Percentiles rank a stretch among this genome's conserved stretches.
Conservation (phyloP, 129 eudicot species). For the Flaveria trinervia region DNA sequence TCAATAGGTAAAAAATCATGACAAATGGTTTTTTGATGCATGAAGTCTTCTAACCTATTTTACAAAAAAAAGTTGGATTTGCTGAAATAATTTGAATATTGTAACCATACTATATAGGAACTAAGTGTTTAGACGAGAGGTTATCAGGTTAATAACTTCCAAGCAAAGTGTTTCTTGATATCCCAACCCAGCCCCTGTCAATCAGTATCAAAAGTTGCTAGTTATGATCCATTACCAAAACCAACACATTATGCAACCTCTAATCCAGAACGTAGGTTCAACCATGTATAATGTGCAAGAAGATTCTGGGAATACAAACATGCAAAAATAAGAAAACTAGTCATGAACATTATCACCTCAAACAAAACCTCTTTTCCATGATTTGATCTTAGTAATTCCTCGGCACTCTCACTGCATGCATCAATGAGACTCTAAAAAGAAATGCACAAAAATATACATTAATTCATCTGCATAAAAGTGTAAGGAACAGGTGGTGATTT, state of each 20-base stretch:
- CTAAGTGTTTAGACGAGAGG: background rate
- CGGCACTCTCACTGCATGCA: conserved; percentile 64
- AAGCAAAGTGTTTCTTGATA: background rate
- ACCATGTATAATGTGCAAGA: background rate
- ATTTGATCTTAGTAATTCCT: conserved; percentile 70
- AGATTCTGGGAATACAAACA: background rate
- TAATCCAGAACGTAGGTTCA: background rate
- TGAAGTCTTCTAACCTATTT: background rate
- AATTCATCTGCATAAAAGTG: background rate
- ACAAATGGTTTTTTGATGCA: background rate
- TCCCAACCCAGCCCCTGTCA: background rate
- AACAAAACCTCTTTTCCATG: conserved; percentile 79
- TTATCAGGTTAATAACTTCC: background rate
- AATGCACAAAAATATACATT: conserved; percentile 12
- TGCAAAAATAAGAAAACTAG: background rate
- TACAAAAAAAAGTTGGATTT: background rate
- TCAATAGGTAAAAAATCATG: background rate
- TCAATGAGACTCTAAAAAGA: conserved; percentile 69
- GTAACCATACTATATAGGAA: background rate
- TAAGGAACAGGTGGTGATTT: background rate
- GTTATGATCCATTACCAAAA: background rate
- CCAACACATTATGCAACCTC: background rate
- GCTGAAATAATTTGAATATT: background rate
- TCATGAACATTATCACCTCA: conserved; percentile 54
- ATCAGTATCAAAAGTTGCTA: background rate